Base-by-base conservation (phyloP, 768 basidiomycete genomes). In the Psilocybe subaeruginosa region DNA sequence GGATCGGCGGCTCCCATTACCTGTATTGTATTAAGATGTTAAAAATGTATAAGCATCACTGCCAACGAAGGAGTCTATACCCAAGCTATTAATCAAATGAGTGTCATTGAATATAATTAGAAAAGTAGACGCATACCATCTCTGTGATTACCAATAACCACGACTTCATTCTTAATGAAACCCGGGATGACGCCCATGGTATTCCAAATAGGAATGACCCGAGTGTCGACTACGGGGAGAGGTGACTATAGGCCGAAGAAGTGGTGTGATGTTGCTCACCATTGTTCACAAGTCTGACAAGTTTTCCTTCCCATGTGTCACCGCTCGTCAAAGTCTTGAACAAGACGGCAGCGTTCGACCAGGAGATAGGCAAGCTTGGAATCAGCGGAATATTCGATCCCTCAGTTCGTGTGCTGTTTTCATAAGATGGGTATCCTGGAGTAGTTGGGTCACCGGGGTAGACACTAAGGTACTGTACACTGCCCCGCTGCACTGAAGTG, bases 151-250 rank as follows among this genome's bases (percentile, higher is more conserved):
- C 95, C 96, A 50, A 98, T 73, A 7, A 97, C 73, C 19, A 98
- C 88, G 2, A 95, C 86, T 73, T 97, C 95, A 68, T 95, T 87
- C 56, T 81, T 82, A 67, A 95, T 84, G 56, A 87, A 84, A 1
- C 93, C 94, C 6, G 93, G 94, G 62, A 95, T 90, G 27, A 88
- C 81, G 16, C 84, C 90, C 82, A 92, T 89, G 11, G 86, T 81
- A 75, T 97, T 97, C 93, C 93, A 97, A 51, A 97, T 93, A 14
- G 94, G 93, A 4, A 83, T 95, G 11, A 95, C 85, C 67, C 86
- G 85, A 17, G 82, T 87, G 61, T 93, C 83, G 43, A 97, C 91
- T 88, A 56, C 52, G 51, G 27, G 4, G 45, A 54, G 23, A 48
- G 27, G 33, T 19, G 56, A 7, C 48, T 19, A 56, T 31, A 30